phyloP scores from a whole-genome alignment of 495 filamentous ascomycete species.

The Penicilliopsis zonata region DNA sequence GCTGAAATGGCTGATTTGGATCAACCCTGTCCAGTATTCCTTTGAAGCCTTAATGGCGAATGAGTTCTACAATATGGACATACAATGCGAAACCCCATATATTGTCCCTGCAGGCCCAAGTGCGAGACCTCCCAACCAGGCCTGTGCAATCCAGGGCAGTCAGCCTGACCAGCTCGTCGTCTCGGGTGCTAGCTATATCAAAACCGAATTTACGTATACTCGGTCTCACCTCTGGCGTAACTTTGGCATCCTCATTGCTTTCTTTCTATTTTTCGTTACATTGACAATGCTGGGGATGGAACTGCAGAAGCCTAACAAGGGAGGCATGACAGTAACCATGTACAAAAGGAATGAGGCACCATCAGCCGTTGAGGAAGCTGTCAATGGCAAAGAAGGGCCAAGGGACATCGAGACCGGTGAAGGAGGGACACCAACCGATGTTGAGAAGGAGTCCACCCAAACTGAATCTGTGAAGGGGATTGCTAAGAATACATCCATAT shows the following conservation, averaged over 20 bases:
- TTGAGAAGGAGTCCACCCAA: slow-evolving; percentile 13
- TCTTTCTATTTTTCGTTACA: slow-evolving; percentile 39
- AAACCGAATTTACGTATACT: slow-evolving; percentile 39
- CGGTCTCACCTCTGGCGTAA: slow-evolving; percentile 51
- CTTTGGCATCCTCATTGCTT: slow-evolving; percentile 47
- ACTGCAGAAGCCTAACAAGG: slow-evolving; percentile 56
- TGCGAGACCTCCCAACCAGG: slow-evolving; percentile 42
- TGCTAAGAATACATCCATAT: slow-evolving; percentile 48
- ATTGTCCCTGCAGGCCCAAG: slow-evolving; percentile 50
- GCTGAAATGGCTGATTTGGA: slow-evolving; percentile 66
- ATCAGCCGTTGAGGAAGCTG: slow-evolving; percentile 33
- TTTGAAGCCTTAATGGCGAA: slow-evolving; percentile 60
- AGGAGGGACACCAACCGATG: slow-evolving; percentile 9
- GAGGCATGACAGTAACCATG: slow-evolving; percentile 57
- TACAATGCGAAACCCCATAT: slow-evolving; percentile 40
- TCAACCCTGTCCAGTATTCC: slow-evolving; percentile 66
- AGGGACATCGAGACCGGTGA: slow-evolving; percentile 38
- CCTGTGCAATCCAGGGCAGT: slow-evolving; percentile 49
- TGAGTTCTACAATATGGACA: slow-evolving; percentile 35
- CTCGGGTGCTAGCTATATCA: slow-evolving; percentile 39
- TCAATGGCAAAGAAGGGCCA: slow-evolving; percentile 17
- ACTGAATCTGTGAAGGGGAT: slow-evolving; percentile 26
- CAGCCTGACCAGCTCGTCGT: slow-evolving; percentile 37
- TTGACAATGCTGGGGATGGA: slow-evolving; percentile 56
- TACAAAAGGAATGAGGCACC: slow-evolving; percentile 54